Evolutionary conservation across 1,139 yeast genomes (phyloP).

Genomic region (Saccharomyces hybrid): DNA sequence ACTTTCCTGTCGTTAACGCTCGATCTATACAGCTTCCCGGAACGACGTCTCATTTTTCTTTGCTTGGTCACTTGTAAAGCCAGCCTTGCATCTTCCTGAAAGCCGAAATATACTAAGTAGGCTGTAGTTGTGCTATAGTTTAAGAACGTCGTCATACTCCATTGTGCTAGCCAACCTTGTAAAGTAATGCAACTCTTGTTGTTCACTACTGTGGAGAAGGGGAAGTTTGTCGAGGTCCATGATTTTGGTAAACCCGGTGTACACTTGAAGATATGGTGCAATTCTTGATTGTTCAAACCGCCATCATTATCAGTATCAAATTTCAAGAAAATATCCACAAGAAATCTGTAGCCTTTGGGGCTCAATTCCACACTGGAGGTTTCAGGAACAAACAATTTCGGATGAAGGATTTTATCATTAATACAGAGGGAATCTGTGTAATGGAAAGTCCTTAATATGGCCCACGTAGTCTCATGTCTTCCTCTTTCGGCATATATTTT

Average conservation of each 20-base stretch:
- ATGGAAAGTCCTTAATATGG: constrained; percentile 75
- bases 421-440: constrained; percentile 87
- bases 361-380: constrained; percentile 82
- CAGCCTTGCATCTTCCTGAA: constrained; percentile 43
- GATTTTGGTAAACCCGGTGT: constrained; percentile 87
- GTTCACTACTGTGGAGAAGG: constrained; percentile 78
- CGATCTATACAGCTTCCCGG: constrained; percentile 60
- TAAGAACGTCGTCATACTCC: constrained; percentile 91
- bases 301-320: constrained; percentile 96
- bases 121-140: constrained; percentile 80
- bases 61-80: constrained; percentile 82
- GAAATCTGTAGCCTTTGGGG: constrained; percentile 85
- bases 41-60: constrained; percentile 55
- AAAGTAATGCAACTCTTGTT: constrained; percentile 83
- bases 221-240: constrained; percentile 83
- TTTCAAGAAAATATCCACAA: constrained; percentile 78
- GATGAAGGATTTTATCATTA: constrained; percentile 67
- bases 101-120: constrained; percentile 83
- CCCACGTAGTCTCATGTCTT: constrained; percentile 95
- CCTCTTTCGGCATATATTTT: constrained; percentile 83
- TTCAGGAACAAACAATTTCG: constrained; percentile 68
- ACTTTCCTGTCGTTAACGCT: constrained; percentile 77
- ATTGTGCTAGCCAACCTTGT: constrained; percentile 97
- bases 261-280: constrained; percentile 62
- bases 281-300: constrained; percentile 70